Evolutionary conservation across 768 basidiomycete species (phyloP).

Genomic region (Pleurotus giganteus): DNA sequence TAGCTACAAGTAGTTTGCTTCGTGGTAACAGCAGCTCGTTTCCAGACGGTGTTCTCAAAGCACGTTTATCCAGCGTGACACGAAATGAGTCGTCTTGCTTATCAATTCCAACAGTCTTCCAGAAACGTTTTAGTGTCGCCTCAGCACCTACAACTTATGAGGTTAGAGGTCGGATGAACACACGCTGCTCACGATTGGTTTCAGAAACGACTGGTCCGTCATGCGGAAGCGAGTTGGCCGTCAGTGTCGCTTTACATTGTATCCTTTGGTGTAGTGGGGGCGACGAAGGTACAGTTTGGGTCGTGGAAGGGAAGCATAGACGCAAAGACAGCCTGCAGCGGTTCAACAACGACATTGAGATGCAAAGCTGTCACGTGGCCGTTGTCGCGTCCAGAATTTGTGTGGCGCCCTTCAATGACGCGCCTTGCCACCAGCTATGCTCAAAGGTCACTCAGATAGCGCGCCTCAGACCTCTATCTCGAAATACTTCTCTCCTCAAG

Average conservation of each 20-base stretch:
- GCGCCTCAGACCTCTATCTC: slow-evolving; percentile 37
- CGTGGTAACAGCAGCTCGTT: slow-evolving; percentile 68
- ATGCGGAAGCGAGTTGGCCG: slow-evolving; percentile 14
- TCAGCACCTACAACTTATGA: slow-evolving; percentile 64
- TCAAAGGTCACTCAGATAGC: not conserved
- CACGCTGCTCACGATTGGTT: slow-evolving; percentile 55
- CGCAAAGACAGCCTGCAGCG: too few relatives aligned
- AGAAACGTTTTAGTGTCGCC: slow-evolving; percentile 84
- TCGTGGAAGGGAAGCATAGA: too few relatives aligned
- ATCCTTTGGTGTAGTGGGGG: not conserved
- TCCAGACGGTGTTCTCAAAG: slow-evolving; percentile 89
- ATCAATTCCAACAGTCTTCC: slow-evolving; percentile 87
- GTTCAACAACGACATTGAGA: not conserved
- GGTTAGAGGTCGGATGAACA: slow-evolving; percentile 6
- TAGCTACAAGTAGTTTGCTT: slow-evolving; percentile 69
- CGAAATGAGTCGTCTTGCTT: slow-evolving; percentile 47
- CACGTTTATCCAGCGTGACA: slow-evolving; percentile 78
- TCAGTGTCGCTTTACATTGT: slow-evolving; percentile 24
- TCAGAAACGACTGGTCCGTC: slow-evolving; percentile 53
- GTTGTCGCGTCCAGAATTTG: not conserved
- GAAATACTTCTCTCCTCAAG: slow-evolving; percentile 33
- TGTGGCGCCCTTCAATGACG: too few relatives aligned
- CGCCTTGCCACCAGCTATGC: not conserved
- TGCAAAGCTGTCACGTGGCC: not conserved
- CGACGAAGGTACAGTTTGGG: not conserved